Evolutionary conservation across 768 basidiomycete species (phyloP).

Genomic region (Agaricus subrufescens): DNA sequence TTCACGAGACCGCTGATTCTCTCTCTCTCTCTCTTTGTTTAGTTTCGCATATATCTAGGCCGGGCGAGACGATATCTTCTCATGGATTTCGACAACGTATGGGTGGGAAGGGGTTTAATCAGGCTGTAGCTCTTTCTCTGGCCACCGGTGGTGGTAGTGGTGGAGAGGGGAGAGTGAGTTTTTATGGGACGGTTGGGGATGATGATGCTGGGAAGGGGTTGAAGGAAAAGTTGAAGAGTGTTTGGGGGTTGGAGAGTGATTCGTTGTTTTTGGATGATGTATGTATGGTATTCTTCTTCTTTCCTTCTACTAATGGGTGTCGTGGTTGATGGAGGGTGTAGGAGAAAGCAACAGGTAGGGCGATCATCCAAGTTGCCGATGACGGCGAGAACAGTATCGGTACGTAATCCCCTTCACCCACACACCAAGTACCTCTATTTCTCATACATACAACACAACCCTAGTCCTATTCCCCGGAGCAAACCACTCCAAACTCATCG

Average conservation of each 20-base stretch:
- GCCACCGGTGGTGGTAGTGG: constrained; percentile 33
- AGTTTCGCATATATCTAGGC: constrained; percentile 51
- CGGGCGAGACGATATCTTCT: constrained; percentile 60
- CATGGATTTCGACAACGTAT: constrained; percentile 39
- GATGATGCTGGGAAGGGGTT: constrained; percentile 44
- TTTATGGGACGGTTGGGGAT: constrained; percentile 49
- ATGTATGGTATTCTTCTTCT: constrained; percentile 13
- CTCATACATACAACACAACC: background rate
- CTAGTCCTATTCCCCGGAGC: constrained; percentile 56
- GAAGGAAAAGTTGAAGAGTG: constrained; percentile 28
- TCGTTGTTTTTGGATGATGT: constrained; percentile 1
- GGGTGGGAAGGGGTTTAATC: constrained; percentile 64
- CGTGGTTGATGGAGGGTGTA: background rate
- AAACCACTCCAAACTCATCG: constrained; percentile 36
- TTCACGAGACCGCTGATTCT: too few relatives aligned
- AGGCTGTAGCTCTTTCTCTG: constrained; percentile 51
- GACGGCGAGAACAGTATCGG: constrained; percentile 62
- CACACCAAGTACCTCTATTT: too few relatives aligned
- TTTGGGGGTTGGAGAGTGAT: constrained; percentile 30
- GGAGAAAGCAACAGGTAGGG: constrained; percentile 52
- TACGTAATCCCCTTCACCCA: constrained; percentile 19
- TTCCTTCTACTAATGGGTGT: background rate
- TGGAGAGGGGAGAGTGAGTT: constrained; percentile 22
- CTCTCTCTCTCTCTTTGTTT: background rate
- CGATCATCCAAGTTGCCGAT: constrained; percentile 54